A percentile compares a stretch with the other conserved stretches of the same genome.
Conservation (phyloP, 1,284 basidiomycete species). For the Heliocybe sulcata region DNA sequence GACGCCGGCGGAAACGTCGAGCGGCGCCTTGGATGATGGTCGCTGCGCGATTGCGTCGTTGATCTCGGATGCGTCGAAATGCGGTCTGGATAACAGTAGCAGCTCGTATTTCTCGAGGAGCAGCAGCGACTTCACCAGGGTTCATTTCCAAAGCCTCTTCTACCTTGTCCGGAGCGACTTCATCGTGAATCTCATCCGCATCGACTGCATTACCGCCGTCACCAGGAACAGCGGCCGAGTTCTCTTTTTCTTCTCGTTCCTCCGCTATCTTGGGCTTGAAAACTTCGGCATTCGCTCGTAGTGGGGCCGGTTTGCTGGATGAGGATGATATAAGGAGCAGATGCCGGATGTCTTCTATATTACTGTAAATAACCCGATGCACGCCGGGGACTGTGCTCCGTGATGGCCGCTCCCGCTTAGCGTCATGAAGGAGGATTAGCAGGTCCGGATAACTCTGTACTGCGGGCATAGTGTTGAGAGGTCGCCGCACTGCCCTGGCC, state of each 20-base stretch:
- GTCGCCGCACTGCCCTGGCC: neutral
- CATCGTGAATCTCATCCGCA: neutral
- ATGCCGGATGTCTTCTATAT: neutral
- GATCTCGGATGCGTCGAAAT: neutral
- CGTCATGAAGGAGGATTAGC: neutral
- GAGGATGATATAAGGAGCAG: neutral
- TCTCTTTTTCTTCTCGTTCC: neutral
- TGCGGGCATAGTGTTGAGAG: neutral
- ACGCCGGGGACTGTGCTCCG: neutral
- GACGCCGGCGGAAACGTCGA: neutral
- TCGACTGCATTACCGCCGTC: neutral
- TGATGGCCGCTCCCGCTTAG: neutral
- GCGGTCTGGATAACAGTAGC: neutral
- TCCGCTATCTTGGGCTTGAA: neutral
- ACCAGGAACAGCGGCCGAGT: neutral
- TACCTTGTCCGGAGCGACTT: neutral
- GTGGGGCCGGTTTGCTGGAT: neutral
- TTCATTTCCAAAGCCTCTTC: neutral
- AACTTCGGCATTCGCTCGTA: neutral
- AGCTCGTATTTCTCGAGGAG: neutral
- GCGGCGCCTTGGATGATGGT: neutral
- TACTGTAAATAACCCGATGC: neutral
- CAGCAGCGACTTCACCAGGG: neutral
- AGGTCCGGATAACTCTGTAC: neutral
- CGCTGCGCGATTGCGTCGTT: neutral